Evolutionary conservation across 2,329 filamentous ascomycete genomes (phyloP).

Genomic region (Hortaea werneckii): DNA sequence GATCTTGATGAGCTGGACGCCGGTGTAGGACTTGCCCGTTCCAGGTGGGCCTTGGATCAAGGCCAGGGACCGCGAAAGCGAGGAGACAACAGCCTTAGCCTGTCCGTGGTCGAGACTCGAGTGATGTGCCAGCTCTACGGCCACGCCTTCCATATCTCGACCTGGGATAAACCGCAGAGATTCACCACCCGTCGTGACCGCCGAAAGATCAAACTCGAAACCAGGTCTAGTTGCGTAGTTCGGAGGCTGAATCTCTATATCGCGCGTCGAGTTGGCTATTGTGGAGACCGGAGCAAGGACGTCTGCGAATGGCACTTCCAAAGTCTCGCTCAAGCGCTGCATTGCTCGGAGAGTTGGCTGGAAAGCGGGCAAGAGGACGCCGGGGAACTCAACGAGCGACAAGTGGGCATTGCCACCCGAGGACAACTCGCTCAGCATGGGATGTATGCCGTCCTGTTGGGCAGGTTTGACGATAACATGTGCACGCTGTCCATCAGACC

Average conservation of each 20-base stretch:
- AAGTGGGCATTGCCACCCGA: background rate
- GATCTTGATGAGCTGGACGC: slow-evolving; percentile 50
- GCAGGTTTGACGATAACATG: slow-evolving; percentile 8
- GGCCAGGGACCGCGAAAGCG: slow-evolving; percentile 44
- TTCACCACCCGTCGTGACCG: slow-evolving; percentile 17
- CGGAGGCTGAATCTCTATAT: slow-evolving; percentile 8
- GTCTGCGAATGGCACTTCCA: slow-evolving; percentile 45
- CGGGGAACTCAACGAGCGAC: slow-evolving; percentile 51
- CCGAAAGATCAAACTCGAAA: slow-evolving; percentile 19
- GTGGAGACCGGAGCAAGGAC: slow-evolving; percentile 16
- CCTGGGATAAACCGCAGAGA: slow-evolving; percentile 20
- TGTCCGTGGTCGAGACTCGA: slow-evolving; percentile 46
- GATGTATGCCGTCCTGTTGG: slow-evolving; percentile 1
- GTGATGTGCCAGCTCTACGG: slow-evolving; percentile 34
- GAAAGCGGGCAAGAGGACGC: slow-evolving; percentile 49
- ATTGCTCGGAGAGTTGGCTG: slow-evolving; percentile 46
- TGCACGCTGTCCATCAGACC: slow-evolving; percentile 2
- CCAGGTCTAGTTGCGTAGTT: slow-evolving; percentile 11
- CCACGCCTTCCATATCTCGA: slow-evolving; percentile 34
- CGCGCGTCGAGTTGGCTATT: background rate
- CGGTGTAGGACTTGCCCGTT: slow-evolving; percentile 68
- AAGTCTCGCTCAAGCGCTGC: slow-evolving; percentile 43
- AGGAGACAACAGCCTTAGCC: slow-evolving; percentile 43
- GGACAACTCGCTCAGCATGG: slow-evolving; percentile 3
- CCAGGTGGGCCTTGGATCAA: slow-evolving; percentile 65